phyloP scores from a whole-genome alignment of 768 basidiomycete species.

The Termitomyces sp. region DNA sequence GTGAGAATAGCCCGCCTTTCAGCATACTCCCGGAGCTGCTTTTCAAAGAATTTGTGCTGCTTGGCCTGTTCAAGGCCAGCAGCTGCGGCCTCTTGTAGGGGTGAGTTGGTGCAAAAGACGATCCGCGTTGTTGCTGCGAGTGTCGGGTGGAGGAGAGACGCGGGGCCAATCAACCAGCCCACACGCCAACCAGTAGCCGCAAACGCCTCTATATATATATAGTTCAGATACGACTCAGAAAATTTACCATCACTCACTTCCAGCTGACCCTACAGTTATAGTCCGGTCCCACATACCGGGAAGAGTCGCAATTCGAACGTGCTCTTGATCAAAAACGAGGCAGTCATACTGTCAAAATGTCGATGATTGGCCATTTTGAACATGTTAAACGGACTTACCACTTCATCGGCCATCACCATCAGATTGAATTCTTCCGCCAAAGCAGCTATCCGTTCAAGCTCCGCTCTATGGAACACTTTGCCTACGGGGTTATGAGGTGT shows the following conservation, averaged over 20 bases:
- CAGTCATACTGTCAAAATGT: conserved; percentile 74
- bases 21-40: conserved; percentile 71
- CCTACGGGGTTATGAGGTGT: conserved; percentile 99
- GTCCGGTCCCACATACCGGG: conserved; percentile 99
- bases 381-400: conserved; percentile 50
- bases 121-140: conserved; percentile 91
- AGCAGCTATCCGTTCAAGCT: conserved; percentile 82
- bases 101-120: conserved; percentile 93
- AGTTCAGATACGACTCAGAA: neutral
- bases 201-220: conserved; percentile 70
- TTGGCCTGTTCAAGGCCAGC: conserved; percentile 80
- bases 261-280: conserved; percentile 93
- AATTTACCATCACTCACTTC: conserved; percentile 54
- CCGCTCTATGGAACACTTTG: conserved; percentile 85
- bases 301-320: conserved; percentile 89
- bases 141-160: conserved; percentile 78
- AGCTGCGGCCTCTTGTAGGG: conserved; percentile 92
- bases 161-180: conserved; percentile 92
- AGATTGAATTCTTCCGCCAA: conserved; percentile 92
- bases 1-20: conserved; percentile 77
- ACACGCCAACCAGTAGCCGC: conserved; percentile 97
- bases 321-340: conserved; percentile 87
- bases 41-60: conserved; percentile 73
- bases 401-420: conserved; percentile 94
- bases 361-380: conserved; percentile 6